A percentile compares a stretch with the other conserved stretches of the same genome.
phyloP scores from a whole-genome alignment of 352 stramenopile species.

The Globisporangium ultimum region DNA sequence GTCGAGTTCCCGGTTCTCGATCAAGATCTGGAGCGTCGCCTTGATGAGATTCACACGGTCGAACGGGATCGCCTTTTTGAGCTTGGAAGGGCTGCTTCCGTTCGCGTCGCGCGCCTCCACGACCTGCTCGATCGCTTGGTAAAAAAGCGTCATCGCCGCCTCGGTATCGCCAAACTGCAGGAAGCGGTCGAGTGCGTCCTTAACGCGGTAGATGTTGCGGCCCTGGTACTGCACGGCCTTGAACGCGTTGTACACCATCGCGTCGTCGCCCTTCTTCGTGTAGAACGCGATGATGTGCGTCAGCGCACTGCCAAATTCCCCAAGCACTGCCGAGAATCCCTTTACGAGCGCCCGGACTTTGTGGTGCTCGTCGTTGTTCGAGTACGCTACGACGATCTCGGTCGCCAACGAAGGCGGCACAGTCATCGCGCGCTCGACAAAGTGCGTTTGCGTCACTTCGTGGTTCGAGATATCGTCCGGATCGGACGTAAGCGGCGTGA shows the following conservation, averaged over 20 bases:
- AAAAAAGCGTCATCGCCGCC: constrained; percentile 29
- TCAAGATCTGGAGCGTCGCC: constrained; percentile 28
- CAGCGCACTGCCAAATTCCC: constrained; percentile 29
- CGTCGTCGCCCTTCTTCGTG: constrained; percentile 23
- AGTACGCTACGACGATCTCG: constrained; percentile 35
- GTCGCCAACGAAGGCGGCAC: constrained; percentile 32
- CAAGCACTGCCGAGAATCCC: constrained; percentile 33
- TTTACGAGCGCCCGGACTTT: constrained; percentile 48
- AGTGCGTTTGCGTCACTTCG: not conserved
- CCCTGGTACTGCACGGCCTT: constrained; percentile 43
- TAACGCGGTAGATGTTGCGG: constrained; percentile 34
- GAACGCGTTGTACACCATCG: constrained; percentile 37
- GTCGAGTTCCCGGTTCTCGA: constrained; percentile 25
- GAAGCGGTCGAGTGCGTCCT: constrained; percentile 41
- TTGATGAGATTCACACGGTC: constrained; percentile 17
- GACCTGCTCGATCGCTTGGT: constrained; percentile 29
- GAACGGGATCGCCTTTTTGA: constrained; percentile 12
- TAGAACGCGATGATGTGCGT: constrained; percentile 24
- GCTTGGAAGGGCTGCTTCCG: constrained; percentile 5
- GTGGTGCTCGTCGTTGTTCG: constrained; percentile 31
- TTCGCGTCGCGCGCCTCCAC: constrained; percentile 18
- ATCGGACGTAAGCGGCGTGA: not conserved
- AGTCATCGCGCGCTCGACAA: constrained; percentile 7
- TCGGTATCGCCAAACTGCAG: constrained; percentile 32
- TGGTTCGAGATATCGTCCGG: not conserved